Evolutionary conservation across 345 rosid genomes (phyloP), one percentile per base, ranked within the genome.

Genomic region (Balakata baccata): DNA sequence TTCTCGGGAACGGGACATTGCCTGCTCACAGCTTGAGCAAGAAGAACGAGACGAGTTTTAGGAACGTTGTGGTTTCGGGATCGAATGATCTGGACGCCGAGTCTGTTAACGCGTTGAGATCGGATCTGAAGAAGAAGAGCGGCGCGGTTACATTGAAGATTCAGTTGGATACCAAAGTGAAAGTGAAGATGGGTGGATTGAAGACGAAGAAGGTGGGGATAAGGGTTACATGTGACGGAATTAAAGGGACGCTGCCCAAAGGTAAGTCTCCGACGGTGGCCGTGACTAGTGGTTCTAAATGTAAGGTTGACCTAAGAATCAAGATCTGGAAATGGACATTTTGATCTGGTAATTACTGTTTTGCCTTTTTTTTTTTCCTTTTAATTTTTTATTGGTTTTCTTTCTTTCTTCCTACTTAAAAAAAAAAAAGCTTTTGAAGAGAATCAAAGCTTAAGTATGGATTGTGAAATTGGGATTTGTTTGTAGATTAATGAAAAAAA

Each of bases 261-360:
- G 91, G 96, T 43, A 91, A 93, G 85, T 53, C 87, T 0, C 93
- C 93, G 34, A 50, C 86, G 16, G 81, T 87, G 69, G 99, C 97
- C 0, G 75, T 78, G 0, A 77, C 86, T 0, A 57, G 79, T 51
- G 82, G 79, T 8, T 63, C 94, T 2, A 83, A 87, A 77, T 95
- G 99, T 78, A 84, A 85, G 87, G 97, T 86, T 56, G 96, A 95
- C 85, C 90, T 93, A 2, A 83, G 94, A 53, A 62, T 95, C 74
- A 95, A 90, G 92, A 83, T 95, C 84, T 95, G 99, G 99, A 91
- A 85, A 78, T 93, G 85, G 87, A 91, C 89, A 17, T 88, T 88
- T 73, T 88, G 74, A 79, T 38, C 34, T 61, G 23, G 9, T 29
- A 68, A 78, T 66, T 29, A 11, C 10, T 50, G 12, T 49, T 12